phyloP scores from a whole-genome alignment of 768 basidiomycete species.

The Leucocoprinus sp. region DNA sequence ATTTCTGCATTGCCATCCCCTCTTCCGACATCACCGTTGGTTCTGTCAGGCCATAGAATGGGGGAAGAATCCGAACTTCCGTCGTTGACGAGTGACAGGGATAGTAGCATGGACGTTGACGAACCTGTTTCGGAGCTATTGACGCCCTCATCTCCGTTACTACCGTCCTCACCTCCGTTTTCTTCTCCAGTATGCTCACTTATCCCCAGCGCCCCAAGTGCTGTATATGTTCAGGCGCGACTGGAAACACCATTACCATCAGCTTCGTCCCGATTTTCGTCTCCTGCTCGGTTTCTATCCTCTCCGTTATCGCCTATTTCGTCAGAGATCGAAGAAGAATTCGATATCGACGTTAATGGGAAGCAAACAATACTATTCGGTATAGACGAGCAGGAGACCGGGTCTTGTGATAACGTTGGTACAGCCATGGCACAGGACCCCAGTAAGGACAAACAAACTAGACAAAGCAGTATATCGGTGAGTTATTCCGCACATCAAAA shows the following conservation, averaged over 20 bases:
- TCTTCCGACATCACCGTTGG: background rate
- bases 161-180: slow-evolving; percentile 38
- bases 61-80: slow-evolving; percentile 17
- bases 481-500: background rate
- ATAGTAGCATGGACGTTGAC: slow-evolving; percentile 24
- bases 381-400: background rate
- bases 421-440: background rate
- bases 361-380: no score
- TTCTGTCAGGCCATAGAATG: slow-evolving; percentile 9
- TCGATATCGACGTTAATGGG: background rate
- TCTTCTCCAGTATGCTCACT: slow-evolving; percentile 31
- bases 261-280: slow-evolving; percentile 25
- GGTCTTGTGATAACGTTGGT: no score
- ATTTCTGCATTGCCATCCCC: slow-evolving; percentile 5
- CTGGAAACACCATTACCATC: slow-evolving; percentile 28
- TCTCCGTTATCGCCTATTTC: slow-evolving; percentile 17
- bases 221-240: no score
- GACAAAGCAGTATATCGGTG: background rate
- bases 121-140: slow-evolving; percentile 8
- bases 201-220: no score
- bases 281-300: slow-evolving; percentile 15
- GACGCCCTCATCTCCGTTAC: slow-evolving; percentile 23
- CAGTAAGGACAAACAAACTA: background rate
- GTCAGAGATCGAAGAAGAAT: slow-evolving; percentile 12
- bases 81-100: slow-evolving; percentile 24